These are phyloP conservation scores for Dendrostoma leiphaemia DNA, from an alignment of 2,329 filamentous ascomycete genomes.

Conservation along the genomic window DNA sequence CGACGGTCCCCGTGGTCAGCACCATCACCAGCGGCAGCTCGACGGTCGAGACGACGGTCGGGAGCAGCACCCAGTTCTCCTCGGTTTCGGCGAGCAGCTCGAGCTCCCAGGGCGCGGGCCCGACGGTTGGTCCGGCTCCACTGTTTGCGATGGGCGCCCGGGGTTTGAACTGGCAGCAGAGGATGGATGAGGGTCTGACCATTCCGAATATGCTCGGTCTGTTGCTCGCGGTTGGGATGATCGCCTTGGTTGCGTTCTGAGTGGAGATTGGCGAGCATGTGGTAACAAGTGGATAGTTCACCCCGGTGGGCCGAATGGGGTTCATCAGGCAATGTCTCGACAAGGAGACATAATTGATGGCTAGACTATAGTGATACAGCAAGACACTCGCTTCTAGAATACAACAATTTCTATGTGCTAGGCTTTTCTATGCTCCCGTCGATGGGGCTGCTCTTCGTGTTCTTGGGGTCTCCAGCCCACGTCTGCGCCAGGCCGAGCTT, in stretches of 20 bases:
- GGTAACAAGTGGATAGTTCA: too few relatives aligned
- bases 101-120: neutral
- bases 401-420: slow-evolving; percentile 1
- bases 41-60: neutral
- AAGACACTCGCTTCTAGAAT: neutral
- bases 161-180: too few relatives aligned
- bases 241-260: neutral
- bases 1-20: neutral
- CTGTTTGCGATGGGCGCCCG: neutral
- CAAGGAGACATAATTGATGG: neutral
- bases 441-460: slow-evolving; percentile 51
- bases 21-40: neutral
- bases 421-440: slow-evolving; percentile 48
- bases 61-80: neutral
- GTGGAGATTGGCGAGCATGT: too few relatives aligned
- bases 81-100: neutral
- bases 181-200: neutral
- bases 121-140: neutral
- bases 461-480: slow-evolving; percentile 59
- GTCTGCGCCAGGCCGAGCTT: slow-evolving; percentile 77
- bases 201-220: neutral
- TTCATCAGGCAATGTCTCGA: too few relatives aligned
- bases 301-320: too few relatives aligned
- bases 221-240: neutral
- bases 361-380: neutral